Conservation (phyloP, 306 rosid genomes). For the Prunus salicina region DNA sequence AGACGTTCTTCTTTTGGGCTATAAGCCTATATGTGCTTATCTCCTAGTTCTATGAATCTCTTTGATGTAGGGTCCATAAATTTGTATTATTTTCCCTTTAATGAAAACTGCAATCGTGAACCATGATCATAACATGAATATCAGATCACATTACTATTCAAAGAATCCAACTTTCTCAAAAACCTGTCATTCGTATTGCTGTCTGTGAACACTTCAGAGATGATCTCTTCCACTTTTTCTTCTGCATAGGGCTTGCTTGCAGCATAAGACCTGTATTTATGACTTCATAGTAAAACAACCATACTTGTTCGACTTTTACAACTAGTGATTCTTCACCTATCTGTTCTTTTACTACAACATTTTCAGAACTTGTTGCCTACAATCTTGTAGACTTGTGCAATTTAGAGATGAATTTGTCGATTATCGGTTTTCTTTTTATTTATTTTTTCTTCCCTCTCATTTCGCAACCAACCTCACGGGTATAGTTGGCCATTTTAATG, state of each 20-base stretch:
- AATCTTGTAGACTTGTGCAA: not conserved
- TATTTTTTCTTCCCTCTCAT: not conserved
- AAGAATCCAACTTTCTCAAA: not conserved
- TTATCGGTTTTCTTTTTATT: not conserved
- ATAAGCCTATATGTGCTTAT: not conserved
- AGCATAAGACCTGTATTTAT: not conserved
- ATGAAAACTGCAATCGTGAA: not conserved
- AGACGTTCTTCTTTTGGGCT: not conserved
- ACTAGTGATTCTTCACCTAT: not conserved
- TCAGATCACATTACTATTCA: not conserved
- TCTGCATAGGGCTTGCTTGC: not conserved
- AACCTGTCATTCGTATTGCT: not conserved
- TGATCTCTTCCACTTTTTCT: not conserved
- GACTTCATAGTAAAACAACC: not conserved
- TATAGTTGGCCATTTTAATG: not conserved
- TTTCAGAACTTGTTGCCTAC: slow-evolving; percentile 1
- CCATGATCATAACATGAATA: not conserved
- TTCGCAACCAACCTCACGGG: not conserved
- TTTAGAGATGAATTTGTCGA: not conserved
- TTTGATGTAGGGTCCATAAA: not conserved
- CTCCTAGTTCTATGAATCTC: not conserved
- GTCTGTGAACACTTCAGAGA: not conserved
- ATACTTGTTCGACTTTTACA: not conserved
- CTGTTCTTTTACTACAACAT: not conserved
- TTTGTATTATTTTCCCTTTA: not conserved